Evolutionary conservation across 164 flowering plant genomes (phyloP).

Genomic region (Sextonia rubra): DNA sequence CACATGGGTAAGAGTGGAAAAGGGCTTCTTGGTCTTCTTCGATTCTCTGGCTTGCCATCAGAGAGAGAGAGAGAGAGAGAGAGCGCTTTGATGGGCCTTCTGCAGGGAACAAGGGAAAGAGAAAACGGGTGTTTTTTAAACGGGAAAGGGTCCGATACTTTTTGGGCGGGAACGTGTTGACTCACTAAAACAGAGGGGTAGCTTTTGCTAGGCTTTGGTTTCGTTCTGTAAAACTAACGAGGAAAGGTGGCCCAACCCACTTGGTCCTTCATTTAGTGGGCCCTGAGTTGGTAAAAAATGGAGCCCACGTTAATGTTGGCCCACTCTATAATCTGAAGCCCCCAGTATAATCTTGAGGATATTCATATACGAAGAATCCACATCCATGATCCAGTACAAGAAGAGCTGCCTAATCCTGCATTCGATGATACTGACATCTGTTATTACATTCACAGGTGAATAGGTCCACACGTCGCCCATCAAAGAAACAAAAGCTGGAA

Average conservation of each 20-base stretch:
- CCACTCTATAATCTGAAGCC: too few species aligned
- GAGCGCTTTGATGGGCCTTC: neutral
- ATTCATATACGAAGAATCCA: too few species aligned
- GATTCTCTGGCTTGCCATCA: conserved; percentile 12
- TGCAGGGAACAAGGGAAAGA: neutral
- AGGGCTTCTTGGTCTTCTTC: conserved; percentile 44
- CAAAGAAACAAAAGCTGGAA: too few species aligned
- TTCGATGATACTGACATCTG: too few species aligned
- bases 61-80: conserved; percentile 7
- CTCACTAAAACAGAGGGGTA: neutral
- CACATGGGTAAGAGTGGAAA: conserved; percentile 32
- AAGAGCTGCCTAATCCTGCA: too few species aligned
- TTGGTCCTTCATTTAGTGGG: neutral
- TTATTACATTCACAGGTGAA: too few species aligned
- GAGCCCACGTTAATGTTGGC: neutral
- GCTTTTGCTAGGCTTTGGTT: neutral
- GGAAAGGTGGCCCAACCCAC: neutral
- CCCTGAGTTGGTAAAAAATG: neutral
- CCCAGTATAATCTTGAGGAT: too few species aligned
- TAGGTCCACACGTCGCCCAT: too few species aligned
- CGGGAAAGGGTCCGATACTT: neutral
- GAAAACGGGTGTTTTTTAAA: neutral
- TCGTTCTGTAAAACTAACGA: neutral
- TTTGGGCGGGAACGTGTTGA: neutral
- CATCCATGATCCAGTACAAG: too few species aligned